A percentile compares a stretch with the other conserved stretches of the same genome.
These are phyloP conservation scores for Adenanthera pavonina DNA, from an alignment of 306 rosid species.

Conservation along the genomic window DNA sequence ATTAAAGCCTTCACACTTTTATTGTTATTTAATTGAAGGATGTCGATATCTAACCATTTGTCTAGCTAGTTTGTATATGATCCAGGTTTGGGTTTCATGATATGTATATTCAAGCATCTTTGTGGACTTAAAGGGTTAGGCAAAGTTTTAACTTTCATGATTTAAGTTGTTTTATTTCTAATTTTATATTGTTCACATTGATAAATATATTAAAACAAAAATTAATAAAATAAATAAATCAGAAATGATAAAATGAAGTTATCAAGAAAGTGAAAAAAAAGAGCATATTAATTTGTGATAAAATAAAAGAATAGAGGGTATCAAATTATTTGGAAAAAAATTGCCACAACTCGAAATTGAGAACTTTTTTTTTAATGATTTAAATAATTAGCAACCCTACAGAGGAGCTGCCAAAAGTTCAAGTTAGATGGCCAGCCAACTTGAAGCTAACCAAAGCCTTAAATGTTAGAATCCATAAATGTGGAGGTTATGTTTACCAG, in stretches of 20 bases:
- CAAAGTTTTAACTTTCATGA: too few species aligned
- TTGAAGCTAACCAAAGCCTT: neutral
- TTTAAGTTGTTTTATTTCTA: too few species aligned
- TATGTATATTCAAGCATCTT: too few species aligned
- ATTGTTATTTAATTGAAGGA: too few species aligned
- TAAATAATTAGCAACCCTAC: neutral
- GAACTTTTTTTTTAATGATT: neutral
- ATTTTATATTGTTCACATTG: too few species aligned
- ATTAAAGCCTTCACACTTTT: neutral
- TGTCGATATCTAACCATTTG: neutral
- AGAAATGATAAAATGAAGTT: neutral
- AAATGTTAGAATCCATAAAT: neutral
- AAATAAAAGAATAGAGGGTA: neutral
- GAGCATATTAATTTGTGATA: neutral
- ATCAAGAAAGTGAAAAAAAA: neutral
- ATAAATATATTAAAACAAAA: too few species aligned
- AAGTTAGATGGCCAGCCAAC: neutral
- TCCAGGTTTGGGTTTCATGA: too few species aligned
- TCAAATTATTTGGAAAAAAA: too few species aligned
- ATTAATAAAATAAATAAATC: neutral
- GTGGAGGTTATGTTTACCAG: neutral
- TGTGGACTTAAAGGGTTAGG: too few species aligned
- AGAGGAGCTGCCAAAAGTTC: neutral
- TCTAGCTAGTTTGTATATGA: neutral
- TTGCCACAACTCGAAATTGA: neutral